phyloP scores from a whole-genome alignment of 202 grass and related monocot species.

The Hordeum pubiflorum region DNA sequence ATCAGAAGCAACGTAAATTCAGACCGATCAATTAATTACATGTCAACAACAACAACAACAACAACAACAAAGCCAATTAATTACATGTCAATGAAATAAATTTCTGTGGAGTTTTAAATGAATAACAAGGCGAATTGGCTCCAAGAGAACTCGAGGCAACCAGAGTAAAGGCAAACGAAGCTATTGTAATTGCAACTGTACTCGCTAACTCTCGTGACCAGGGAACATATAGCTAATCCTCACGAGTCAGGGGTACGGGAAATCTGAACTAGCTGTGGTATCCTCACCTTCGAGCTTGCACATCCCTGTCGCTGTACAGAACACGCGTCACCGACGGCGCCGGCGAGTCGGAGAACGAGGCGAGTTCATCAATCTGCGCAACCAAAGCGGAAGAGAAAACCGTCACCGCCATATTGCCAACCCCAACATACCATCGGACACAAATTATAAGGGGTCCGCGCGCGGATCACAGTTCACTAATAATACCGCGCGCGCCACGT shows the following conservation, averaged over 20 bases:
- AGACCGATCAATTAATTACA: neutral
- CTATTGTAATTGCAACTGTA: neutral
- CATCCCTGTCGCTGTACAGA: conserved; percentile 75
- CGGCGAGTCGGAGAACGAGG: conserved; percentile 77
- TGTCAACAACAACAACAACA: too few species aligned
- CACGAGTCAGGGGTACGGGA: neutral
- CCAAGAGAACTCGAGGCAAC: neutral
- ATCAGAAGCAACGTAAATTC: neutral
- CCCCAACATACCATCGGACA: neutral
- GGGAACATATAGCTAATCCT: neutral
- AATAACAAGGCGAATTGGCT: neutral
- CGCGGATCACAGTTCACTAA: neutral
- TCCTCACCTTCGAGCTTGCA: conserved; percentile 70
- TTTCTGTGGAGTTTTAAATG: neutral
- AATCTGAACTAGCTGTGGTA: neutral
- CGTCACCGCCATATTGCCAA: neutral
- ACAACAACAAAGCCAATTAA: too few species aligned
- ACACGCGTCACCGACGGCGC: conserved; percentile 77
- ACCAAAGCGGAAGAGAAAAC: neutral
- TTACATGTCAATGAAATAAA: neutral
- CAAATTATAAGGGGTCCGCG: neutral
- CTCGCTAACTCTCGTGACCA: neutral
- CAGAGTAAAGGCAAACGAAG: neutral
- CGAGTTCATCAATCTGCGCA: conserved; percentile 78
- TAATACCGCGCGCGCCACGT: neutral